These are phyloP conservation scores for Sordariomycetes sp. DNA, from an alignment of 2,329 filamentous ascomycete species.

Conservation along the genomic window DNA sequence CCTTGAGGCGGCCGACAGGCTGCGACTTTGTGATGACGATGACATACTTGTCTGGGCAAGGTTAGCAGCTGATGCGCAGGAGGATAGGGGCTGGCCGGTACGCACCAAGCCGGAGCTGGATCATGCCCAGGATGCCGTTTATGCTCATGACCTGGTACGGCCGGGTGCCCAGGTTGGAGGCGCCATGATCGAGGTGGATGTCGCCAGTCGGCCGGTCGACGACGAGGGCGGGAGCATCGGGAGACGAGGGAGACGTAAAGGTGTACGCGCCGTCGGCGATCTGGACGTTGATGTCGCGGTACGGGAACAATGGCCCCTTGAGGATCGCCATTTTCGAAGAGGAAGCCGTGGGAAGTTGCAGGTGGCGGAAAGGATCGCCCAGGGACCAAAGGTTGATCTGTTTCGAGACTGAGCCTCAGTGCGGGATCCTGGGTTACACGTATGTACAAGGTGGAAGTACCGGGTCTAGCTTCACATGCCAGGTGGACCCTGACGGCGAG, in stretches of 20 bases:
- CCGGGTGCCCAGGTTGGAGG: constrained; percentile 62
- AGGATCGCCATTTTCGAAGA: constrained; percentile 21
- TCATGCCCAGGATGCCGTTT: constrained; percentile 84
- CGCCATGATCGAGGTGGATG: constrained; percentile 69
- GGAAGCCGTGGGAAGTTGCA: background rate
- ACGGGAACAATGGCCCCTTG: constrained; percentile 43
- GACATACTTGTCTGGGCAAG: constrained; percentile 72
- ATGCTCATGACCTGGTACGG: constrained; percentile 70
- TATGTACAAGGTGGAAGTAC: background rate
- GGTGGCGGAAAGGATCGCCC: background rate
- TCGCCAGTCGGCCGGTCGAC: constrained; percentile 90
- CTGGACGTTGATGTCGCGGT: constrained; percentile 94
- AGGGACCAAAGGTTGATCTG: background rate
- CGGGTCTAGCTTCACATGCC: background rate
- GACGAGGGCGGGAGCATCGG: constrained; percentile 73
- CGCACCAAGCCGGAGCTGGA: constrained; percentile 82
- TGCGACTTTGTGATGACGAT: constrained; percentile 92
- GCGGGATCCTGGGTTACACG: background rate
- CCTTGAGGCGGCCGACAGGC: constrained; percentile 80
- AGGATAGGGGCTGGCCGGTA: constrained; percentile 6
- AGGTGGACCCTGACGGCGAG: background rate
- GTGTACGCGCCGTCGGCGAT: constrained; percentile 86
- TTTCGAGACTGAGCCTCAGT: background rate
- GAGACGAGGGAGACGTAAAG: constrained; percentile 90
- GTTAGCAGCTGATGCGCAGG: background rate